phyloP scores from a whole-genome alignment of 371 early-diverging fungal genomes.

The Vairimorpha apis region DNA sequence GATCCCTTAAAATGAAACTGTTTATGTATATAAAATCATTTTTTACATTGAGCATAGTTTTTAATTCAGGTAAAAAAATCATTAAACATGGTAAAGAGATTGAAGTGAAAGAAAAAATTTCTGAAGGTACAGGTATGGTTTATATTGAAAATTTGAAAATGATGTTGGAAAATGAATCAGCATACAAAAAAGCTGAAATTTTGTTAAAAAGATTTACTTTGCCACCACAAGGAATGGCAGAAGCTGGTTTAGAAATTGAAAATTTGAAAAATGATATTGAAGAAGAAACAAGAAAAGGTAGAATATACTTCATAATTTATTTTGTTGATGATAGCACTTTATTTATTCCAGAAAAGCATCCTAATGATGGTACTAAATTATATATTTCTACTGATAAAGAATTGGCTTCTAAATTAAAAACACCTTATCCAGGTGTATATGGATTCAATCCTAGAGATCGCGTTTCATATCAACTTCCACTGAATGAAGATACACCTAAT shows the following conservation, averaged over 20 bases:
- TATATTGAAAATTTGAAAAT: neutral
- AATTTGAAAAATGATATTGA: constrained; percentile 2
- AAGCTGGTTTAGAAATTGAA: neutral
- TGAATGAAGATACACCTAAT: neutral
- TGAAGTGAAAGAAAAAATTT: too few relatives aligned
- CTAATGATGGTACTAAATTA: constrained; percentile 12
- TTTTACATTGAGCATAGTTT: too few relatives aligned
- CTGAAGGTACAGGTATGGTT: neutral
- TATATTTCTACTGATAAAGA: constrained; percentile 49
- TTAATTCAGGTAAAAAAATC: too few relatives aligned
- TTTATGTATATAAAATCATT: too few relatives aligned
- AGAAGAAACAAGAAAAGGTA: constrained; percentile 29
- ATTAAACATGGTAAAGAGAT: too few relatives aligned
- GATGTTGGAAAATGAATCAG: neutral
- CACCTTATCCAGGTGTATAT: constrained; percentile 52
- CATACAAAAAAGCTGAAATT: neutral
- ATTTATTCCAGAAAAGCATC: constrained; percentile 1
- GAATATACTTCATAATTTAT: constrained; percentile 15
- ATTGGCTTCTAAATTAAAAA: constrained; percentile 31
- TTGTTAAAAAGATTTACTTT: neutral
- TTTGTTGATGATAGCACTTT: constrained; percentile 26
- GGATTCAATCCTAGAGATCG: constrained; percentile 51
- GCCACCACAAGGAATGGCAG: neutral
- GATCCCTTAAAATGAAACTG: too few relatives aligned
- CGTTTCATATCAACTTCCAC: constrained; percentile 14